Conservation (phyloP, 495 filamentous ascomycete species). For the Xylaria acuta region DNA sequence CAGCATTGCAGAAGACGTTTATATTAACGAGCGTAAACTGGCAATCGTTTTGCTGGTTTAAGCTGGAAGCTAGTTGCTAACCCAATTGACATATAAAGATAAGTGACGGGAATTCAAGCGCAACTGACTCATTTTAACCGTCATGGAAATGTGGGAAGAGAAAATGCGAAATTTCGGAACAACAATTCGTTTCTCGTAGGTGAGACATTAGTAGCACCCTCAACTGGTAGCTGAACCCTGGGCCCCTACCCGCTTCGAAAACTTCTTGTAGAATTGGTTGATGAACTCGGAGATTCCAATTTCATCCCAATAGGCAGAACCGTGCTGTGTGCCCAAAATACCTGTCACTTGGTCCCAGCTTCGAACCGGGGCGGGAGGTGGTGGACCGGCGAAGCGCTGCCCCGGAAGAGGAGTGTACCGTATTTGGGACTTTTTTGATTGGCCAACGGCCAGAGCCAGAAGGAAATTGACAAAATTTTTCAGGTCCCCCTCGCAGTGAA, state of each 20-base stretch:
- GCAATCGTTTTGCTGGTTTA: background rate
- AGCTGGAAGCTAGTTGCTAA: background rate
- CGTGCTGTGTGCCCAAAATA: background rate
- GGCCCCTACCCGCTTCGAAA: background rate
- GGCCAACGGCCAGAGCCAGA: background rate
- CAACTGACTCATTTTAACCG: background rate
- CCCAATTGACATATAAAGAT: background rate
- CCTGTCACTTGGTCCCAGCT: background rate
- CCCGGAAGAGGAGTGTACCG: conserved; percentile 13
- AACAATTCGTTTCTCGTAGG: background rate
- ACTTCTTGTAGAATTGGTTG: background rate
- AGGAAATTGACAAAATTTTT: background rate
- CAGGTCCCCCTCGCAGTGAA: background rate
- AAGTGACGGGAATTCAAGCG: background rate
- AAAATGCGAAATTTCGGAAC: background rate
- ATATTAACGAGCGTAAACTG: background rate
- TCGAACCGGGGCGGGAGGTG: background rate
- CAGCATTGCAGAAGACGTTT: background rate
- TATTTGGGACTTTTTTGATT: background rate
- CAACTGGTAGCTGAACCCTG: background rate
- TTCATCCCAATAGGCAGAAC: conserved; percentile 4
- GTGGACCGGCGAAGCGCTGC: background rate
- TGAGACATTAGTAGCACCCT: background rate
- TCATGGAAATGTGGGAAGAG: background rate
- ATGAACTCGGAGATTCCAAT: conserved; percentile 12